Evolutionary conservation across 2,329 filamentous ascomycete genomes (phyloP), one percentile per base, ranked within the genome.

Genomic region (Orbilia ellipsospora): DNA sequence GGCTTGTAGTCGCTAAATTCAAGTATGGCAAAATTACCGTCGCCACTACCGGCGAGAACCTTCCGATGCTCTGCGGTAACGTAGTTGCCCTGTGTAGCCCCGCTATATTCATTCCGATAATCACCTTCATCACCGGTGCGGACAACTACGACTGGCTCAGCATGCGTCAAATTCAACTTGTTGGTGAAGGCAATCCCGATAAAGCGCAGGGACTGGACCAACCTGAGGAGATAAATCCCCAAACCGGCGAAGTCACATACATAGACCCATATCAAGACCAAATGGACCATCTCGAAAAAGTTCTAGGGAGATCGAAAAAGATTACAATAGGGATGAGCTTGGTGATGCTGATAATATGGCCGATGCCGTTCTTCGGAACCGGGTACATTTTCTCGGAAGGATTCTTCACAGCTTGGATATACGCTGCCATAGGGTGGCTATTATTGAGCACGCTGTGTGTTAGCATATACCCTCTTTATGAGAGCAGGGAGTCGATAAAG

Each of bases 61-160:
- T 92, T 77, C 92, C 93, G 12, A 96, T 96, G 92, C 84, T 96
- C 20, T 93, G 91, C 0, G 93, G 93, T 36, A 96, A 96, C 78
- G 92, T 96, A 1, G 89, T 90, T 0, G 92, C 93, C 0, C 87
- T 97, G 0, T 88, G 96, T 4, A 90, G 90, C 0, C 93, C 93
- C 0, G 77, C 92, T 0, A 81, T 94, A 48, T 89, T 94, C 80
- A 87, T 94, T 5, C 92, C 92, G 0, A 76, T 94, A 50, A 85
- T 96, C 12, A 94, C 92, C 0, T 86, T 90, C 62, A 83, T 86
- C 13, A 89, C 92, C 72, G 88, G 88, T 13, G 80, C 84, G 7
- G 90, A 94, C 72, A 89, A 92, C 78, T 97, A 97, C 82, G 91
- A 97, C 84, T 97, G 92, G 90, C 83, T 88, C 68, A 90, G 89